These are phyloP conservation scores for Scleroderma bovista DNA, from an alignment of 768 basidiomycete genomes.

Conservation along the genomic window DNA sequence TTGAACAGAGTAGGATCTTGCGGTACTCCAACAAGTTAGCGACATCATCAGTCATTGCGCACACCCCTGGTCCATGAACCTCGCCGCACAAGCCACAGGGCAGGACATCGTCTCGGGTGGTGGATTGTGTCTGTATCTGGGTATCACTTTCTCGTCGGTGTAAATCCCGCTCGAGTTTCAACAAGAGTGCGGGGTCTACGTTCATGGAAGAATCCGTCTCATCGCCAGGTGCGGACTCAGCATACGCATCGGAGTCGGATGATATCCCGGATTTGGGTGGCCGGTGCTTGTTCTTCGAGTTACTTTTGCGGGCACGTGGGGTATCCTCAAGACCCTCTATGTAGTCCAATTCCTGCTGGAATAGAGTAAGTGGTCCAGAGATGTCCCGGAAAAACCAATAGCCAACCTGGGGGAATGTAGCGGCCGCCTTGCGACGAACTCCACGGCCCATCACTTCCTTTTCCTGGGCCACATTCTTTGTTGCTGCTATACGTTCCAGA, in stretches of 20 bases:
- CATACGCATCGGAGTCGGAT: constrained; percentile 39
- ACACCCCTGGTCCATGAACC: constrained; percentile 44
- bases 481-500: constrained; percentile 43
- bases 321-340: constrained; percentile 32
- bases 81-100: constrained; percentile 60
- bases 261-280: constrained; percentile 26
- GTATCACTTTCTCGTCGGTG: background rate
- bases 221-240: constrained; percentile 17
- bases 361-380: constrained; percentile 2
- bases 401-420: constrained; percentile 37
- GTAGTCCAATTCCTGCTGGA: constrained; percentile 28
- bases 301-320: constrained; percentile 25
- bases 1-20: constrained; percentile 58
- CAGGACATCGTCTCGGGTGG: constrained; percentile 6
- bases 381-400: background rate
- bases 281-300: constrained; percentile 30
- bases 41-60: constrained; percentile 60
- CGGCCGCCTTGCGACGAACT: constrained; percentile 63
- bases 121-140: background rate
- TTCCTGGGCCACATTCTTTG: constrained; percentile 38
- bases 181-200: constrained; percentile 4
- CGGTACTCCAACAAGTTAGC: constrained; percentile 67
- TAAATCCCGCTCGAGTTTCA: constrained; percentile 2
- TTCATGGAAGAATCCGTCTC: constrained; percentile 20
- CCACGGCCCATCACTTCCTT: constrained; percentile 65